Percentiles rank a stretch among this genome's conserved stretches.
Evolutionary conservation across 1,284 basidiomycete genomes (phyloP).

Genomic region (Moniliella sp.): DNA sequence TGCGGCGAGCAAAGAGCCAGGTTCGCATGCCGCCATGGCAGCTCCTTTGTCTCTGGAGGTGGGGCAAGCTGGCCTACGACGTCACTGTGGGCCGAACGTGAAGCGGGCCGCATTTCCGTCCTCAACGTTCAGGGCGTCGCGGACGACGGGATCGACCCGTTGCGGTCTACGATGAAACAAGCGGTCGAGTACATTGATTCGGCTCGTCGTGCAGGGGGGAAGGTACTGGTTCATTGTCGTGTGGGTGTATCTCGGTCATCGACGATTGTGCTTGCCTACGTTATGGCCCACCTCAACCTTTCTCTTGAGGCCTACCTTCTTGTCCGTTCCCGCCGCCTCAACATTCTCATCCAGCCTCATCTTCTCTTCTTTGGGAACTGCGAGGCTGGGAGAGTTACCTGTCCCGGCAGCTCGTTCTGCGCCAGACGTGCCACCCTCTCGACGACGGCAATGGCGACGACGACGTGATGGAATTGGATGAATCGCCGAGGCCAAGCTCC

Average conservation of each 20-base stretch:
- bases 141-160: conserved; percentile 84
- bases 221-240: conserved; percentile 80
- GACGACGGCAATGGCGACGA: conserved; percentile 1
- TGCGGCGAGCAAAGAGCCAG: neutral
- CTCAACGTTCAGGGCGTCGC: conserved; percentile 63
- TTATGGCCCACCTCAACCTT: conserved; percentile 75
- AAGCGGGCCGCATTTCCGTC: conserved; percentile 65
- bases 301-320: conserved; percentile 77
- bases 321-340: conserved; percentile 58
- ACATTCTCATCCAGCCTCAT: conserved; percentile 58
- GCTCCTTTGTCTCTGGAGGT: conserved; percentile 69
- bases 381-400: conserved; percentile 56
- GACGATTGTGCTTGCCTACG: conserved; percentile 83
- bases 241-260: conserved; percentile 83
- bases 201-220: conserved; percentile 58
- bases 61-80: conserved; percentile 45
- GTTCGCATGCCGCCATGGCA: neutral
- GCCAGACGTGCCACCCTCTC: conserved; percentile 3
- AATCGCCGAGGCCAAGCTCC: neutral
- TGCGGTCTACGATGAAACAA: conserved; percentile 62
- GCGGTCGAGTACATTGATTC: conserved; percentile 82
- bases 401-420: conserved; percentile 6
- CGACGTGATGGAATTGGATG: conserved; percentile 1
- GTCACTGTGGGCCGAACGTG: conserved; percentile 64
- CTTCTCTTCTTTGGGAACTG: conserved; percentile 77